Percentiles rank a stretch among this genome's conserved stretches.
These are phyloP conservation scores for Microdochium nivale DNA, from an alignment of 2,329 filamentous ascomycete species.

Conservation along the genomic window DNA sequence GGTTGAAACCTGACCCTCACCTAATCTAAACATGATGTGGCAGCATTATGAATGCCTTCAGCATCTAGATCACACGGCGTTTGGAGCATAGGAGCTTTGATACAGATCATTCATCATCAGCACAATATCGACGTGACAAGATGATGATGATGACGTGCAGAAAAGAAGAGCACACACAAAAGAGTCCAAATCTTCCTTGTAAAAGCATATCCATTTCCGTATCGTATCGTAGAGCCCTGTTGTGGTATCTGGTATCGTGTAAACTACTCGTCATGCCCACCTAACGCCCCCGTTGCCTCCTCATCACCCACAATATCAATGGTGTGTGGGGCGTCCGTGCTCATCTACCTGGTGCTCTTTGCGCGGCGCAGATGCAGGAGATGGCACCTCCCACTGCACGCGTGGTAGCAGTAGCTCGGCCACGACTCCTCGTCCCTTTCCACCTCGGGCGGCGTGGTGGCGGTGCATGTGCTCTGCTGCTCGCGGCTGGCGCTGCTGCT, in stretches of 20 bases:
- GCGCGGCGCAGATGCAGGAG: not conserved
- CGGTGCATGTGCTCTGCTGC: not conserved
- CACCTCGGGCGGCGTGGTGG: not conserved
- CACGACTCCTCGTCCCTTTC: not conserved
- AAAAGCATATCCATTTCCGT: not conserved
- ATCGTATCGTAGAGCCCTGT: not conserved
- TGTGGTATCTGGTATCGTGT: not conserved
- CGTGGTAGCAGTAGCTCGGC: not conserved
- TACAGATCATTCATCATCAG: not conserved
- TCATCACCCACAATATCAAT: not conserved
- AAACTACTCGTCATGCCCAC: not conserved
- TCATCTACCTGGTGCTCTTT: not conserved
- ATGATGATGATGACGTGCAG: too few relatives aligned
- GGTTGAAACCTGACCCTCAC: too few relatives aligned
- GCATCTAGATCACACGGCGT: constrained; percentile 4
- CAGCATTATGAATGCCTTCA: constrained; percentile 20
- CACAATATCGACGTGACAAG: too few relatives aligned
- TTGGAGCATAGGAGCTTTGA: not conserved
- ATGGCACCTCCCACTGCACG: not conserved
- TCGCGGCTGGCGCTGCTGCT: too few relatives aligned
- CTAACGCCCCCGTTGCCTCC: not conserved
- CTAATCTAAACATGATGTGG: too few relatives aligned
- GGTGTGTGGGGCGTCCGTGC: too few relatives aligned
- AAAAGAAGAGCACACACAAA: too few relatives aligned
- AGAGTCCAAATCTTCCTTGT: too few relatives aligned